Percentiles rank a stretch among this genome's conserved stretches.
phyloP scores from a whole-genome alignment of 768 basidiomycete species.

The Auricularia cornea region DNA sequence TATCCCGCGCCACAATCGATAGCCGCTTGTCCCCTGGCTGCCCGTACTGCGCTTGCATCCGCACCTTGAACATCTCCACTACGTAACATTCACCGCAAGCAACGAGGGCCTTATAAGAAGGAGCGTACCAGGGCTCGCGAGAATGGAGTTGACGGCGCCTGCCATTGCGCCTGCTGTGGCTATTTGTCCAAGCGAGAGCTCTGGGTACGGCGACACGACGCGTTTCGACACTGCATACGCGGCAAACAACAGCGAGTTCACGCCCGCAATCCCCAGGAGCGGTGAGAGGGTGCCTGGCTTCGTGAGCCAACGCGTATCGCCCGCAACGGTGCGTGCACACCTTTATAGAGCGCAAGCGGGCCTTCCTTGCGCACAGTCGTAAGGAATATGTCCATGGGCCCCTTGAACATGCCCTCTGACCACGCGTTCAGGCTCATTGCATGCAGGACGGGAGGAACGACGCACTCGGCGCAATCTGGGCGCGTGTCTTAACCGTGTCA shows the following conservation, averaged over 20 bases:
- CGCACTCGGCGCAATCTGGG: conserved; percentile 77
- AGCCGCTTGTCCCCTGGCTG: conserved; percentile 69
- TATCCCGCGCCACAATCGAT: conserved; percentile 60
- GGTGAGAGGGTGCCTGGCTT: conserved; percentile 80
- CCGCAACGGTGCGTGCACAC: conserved; percentile 28
- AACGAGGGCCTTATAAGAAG: too few relatives aligned
- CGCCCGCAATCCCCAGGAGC: conserved; percentile 85
- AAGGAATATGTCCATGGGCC: conserved; percentile 82
- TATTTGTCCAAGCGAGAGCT: conserved; percentile 69
- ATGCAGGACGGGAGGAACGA: neutral
- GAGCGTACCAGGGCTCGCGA: conserved; percentile 75
- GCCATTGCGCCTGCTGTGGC: conserved; percentile 88
- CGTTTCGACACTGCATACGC: conserved; percentile 78
- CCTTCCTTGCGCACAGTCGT: conserved; percentile 85
- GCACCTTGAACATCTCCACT: conserved; percentile 98
- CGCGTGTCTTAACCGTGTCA: conserved; percentile 82
- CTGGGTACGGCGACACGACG: conserved; percentile 80
- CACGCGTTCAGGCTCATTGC: neutral
- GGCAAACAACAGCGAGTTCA: conserved; percentile 92
- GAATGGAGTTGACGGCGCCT: conserved; percentile 79
- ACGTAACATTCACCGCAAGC: too few relatives aligned
- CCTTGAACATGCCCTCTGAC: conserved; percentile 84
- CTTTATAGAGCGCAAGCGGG: conserved; percentile 90
- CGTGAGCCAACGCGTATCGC: neutral
- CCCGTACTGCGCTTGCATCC: conserved; percentile 96